Evolutionary conservation across 768 basidiomycete species (phyloP), one percentile per base, ranked within the genome.

Genomic region (Termitomyces sp.): DNA sequence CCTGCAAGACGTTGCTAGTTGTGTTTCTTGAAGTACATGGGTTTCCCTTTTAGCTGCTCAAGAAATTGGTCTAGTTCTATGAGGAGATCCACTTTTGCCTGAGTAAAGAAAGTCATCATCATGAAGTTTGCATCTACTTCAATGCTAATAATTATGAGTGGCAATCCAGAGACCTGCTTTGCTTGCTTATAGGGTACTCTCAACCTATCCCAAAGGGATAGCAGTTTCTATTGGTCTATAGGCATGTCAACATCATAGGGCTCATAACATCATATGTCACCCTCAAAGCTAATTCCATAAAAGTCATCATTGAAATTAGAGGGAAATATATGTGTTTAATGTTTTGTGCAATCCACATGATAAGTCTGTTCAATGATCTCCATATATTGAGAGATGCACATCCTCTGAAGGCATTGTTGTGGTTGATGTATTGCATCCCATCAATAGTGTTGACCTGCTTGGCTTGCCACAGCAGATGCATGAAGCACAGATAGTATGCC

Each of bases 131-230:
- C n/a, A n/a, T n/a, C n/a, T n/a, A n/a, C n/a, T n/a, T n/a, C n/a
- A n/a, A n/a, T 75, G 14, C 79, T 75, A 55, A 80, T 73, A 55
- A 79, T 71, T 7, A 65, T 64, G 6, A 80, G 66, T 0, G 39
- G 7, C 0, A 44, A 8, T 0, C 75, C 77, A 24, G 24, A 73
- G 0, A 75, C 20, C 56, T 81, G 80, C 57, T 81, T 82, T 1
- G 47, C 30, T 16, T 68, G 59, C n/a, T 75, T 68, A n/a, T n/a
- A n/a, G n/a, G n/a, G n/a, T n/a, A n/a, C n/a, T n/a, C n/a, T n/a
- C n/a, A n/a, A n/a, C n/a, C 66, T 48, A 62, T 81, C 79, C 72
- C 74, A 79, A 36, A 69, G 71, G 14, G 32, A 6, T 1, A 62
- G 53, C 4, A 62, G 49, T 12, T 34, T 22, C 24, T 24, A 32